Conservation (phyloP, 257 asterid genomes). For the Nicotiana attenuata region DNA sequence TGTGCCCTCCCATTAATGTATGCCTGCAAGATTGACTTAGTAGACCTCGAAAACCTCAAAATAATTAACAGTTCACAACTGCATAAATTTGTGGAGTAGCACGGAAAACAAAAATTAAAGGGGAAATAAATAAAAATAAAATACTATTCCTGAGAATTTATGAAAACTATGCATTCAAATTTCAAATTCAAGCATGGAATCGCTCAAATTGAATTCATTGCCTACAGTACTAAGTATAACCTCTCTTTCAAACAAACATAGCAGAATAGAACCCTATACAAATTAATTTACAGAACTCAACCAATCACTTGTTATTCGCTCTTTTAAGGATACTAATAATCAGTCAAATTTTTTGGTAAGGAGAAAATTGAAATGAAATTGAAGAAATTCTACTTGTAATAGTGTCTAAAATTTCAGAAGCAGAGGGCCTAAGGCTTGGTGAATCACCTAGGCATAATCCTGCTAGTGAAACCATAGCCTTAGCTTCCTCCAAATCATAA, state of each 20-base stretch:
- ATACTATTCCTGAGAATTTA: neutral
- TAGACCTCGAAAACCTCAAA: neutral
- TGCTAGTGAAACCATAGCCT: constrained; percentile 43
- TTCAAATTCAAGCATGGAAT: neutral
- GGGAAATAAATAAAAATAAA: neutral
- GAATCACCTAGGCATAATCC: constrained; percentile 48
- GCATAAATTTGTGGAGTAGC: neutral
- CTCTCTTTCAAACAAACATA: neutral
- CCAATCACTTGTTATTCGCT: neutral
- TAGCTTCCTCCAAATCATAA: constrained; percentile 42
- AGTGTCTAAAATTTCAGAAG: constrained; percentile 31
- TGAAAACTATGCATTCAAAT: neutral
- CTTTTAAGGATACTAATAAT: neutral
- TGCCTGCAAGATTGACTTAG: neutral
- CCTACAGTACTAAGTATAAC: neutral
- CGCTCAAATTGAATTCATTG: constrained; percentile 3
- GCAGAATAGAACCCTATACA: neutral
- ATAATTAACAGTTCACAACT: neutral
- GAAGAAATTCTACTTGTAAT: constrained; percentile 30
- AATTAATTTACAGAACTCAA: constrained; percentile 1
- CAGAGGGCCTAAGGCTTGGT: constrained; percentile 51
- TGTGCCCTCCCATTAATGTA: constrained; percentile 5
- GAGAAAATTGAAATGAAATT: constrained; percentile 2
- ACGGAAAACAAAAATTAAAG: neutral
- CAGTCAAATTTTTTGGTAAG: neutral